Evolutionary conservation across 768 basidiomycete species (phyloP).

Genomic region (Aureoboletus auriporus): DNA sequence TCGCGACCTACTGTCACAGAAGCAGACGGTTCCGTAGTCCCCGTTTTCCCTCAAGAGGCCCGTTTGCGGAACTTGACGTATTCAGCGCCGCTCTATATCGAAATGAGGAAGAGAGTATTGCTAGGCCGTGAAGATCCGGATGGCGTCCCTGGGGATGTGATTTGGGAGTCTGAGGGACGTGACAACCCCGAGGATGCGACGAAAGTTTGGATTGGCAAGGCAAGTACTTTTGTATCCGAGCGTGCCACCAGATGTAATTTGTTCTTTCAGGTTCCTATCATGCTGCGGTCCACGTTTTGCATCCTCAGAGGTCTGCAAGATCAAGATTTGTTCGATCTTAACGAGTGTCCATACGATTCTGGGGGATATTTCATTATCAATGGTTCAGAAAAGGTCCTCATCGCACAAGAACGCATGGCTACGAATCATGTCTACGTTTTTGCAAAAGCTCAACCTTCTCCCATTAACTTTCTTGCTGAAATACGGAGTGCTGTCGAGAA

Average conservation of each 20-base stretch:
- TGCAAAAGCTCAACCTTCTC: conserved; percentile 94
- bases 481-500: conserved; percentile 97
- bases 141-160: conserved; percentile 73
- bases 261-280: conserved; percentile 80
- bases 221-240: conserved; percentile 30
- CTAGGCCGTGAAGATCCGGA: conserved; percentile 78
- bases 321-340: conserved; percentile 81
- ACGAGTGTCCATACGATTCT: conserved; percentile 98
- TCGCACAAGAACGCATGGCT: conserved; percentile 99
- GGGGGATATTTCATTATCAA: conserved; percentile 99
- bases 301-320: conserved; percentile 79
- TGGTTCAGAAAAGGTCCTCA: conserved; percentile 99
- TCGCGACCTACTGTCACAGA: conserved; percentile 94
- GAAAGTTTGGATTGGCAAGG: conserved; percentile 96
- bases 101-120: conserved; percentile 86
- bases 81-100: conserved; percentile 91
- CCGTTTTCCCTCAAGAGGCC: conserved; percentile 96
- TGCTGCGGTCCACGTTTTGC: conserved; percentile 95
- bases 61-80: conserved; percentile 93
- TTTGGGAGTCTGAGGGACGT: conserved; percentile 72
- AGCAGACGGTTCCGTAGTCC: conserved; percentile 89
- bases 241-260: conserved; percentile 11
- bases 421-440: conserved; percentile 99
- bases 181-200: conserved; percentile 59
- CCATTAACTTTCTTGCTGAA: conserved; percentile 93